Evolutionary conservation across 441 rosid genomes (phyloP), one percentile per base, ranked within the genome.

Genomic region (Hura crepitans): DNA sequence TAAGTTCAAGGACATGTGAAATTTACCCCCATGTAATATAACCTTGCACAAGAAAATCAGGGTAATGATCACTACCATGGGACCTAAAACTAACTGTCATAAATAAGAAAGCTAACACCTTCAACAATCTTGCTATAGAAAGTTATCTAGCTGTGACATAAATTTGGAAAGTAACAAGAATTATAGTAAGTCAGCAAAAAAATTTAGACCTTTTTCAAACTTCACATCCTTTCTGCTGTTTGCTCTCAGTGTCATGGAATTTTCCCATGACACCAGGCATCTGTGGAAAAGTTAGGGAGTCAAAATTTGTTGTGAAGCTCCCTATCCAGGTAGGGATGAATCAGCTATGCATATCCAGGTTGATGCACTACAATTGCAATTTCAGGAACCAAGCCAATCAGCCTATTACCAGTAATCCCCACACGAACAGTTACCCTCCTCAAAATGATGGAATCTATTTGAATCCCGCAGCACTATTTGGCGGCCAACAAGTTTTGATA

Each of bases 401-500:
- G 64, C 28, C 71, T 51, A 68, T 81, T 73, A 92, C 96, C 97
- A 92, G 81, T 88, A 92, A 77, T 90, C 96, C 66, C 74, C 79
- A 72, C 97, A 90, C 0, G 95, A 90, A 76, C 97, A 90, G 51
- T 71, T 77, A 17, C 97, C 96, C n/a, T 83, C 85, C 63, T 77
- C 71, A 62, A 92, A 92, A 78, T 92, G 96, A 86, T 92, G 97
- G 80, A 92, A 92, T 77, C 97, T 82, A 80, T 82, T 87, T 1
- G 93, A 88, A 72, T 92, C 97, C 73, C 97, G 81, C 18, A 92
- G 33, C 25, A 90, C 84, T 70, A 92, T 88, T 71, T 45, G 70
- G 65, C 93, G 80, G n/a, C 81, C 81, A 28, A 79, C 88, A 49
- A 87, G 80, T 83, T 82, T 86, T 18, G 97, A 88, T 72, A 92